Evolutionary conservation across 2,329 filamentous ascomycete genomes (phyloP).

Genomic region (Aspergillus glaucus): DNA sequence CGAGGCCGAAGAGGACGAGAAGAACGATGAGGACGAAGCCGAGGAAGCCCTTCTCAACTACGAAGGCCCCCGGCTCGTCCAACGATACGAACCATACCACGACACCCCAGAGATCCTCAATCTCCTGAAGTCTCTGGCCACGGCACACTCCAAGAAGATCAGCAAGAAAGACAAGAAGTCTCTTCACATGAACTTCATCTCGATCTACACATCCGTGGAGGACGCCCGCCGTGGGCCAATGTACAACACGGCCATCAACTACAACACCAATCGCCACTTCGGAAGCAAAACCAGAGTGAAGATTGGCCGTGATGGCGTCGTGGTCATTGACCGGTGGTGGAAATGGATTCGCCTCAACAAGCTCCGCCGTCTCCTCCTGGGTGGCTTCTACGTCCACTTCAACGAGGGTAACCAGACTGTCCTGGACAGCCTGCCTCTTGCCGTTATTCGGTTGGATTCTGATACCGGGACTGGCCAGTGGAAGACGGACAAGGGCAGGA

Average conservation of each 20-base stretch:
- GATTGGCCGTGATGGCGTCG: slow-evolving; percentile 51
- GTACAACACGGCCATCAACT: slow-evolving; percentile 59
- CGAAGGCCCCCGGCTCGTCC: slow-evolving; percentile 44
- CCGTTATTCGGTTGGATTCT: slow-evolving; percentile 16
- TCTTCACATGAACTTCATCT: slow-evolving; percentile 60
- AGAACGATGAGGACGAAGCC: slow-evolving; percentile 32
- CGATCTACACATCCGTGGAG: slow-evolving; percentile 61
- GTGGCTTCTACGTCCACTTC: slow-evolving; percentile 59
- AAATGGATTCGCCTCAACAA: slow-evolving; percentile 60
- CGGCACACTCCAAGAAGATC: slow-evolving; percentile 54
- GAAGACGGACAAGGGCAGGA: not conserved
- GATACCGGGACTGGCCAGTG: not conserved
- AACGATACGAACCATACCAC: slow-evolving; percentile 63
- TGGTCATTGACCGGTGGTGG: slow-evolving; percentile 68
- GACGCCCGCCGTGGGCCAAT: slow-evolving; percentile 61
- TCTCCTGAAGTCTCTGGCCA: slow-evolving; percentile 54
- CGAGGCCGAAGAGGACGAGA: slow-evolving; percentile 26
- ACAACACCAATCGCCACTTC: slow-evolving; percentile 53
- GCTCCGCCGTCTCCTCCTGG: slow-evolving; percentile 54
- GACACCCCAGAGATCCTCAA: slow-evolving; percentile 56
- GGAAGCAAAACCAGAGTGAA: slow-evolving; percentile 58
- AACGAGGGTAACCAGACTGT: slow-evolving; percentile 55
- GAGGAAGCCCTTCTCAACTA: slow-evolving; percentile 30
- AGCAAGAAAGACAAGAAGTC: slow-evolving; percentile 61
- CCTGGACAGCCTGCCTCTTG: slow-evolving; percentile 51